These are phyloP conservation scores for Dictyostelium purpureum DNA, from an alignment of 78 protist species.

Conservation along the genomic window DNA sequence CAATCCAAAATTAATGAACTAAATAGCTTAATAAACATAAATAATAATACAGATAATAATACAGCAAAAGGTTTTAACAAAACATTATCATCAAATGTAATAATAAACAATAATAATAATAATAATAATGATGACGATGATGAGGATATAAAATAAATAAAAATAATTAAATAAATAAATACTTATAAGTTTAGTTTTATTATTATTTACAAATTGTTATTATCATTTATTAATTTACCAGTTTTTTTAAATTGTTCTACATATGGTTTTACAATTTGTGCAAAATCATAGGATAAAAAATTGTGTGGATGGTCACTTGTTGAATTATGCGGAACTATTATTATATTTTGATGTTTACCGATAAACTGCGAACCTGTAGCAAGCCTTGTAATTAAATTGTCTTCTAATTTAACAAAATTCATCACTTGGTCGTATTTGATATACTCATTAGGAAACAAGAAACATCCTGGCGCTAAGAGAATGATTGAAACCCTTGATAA, in stretches of 20 bases:
- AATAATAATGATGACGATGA: neutral
- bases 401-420: slow-evolving; percentile 41
- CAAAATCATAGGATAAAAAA: slow-evolving; percentile 9
- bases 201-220: neutral
- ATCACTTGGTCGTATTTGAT: neutral
- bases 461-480: slow-evolving; percentile 37
- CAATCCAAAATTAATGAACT: neutral
- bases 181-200: neutral
- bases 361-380: slow-evolving; percentile 3
- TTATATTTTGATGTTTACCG: neutral
- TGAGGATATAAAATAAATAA: neutral
- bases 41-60: too few species aligned
- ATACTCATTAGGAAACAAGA: neutral
- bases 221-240: slow-evolving; percentile 10
- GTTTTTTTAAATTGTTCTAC: neutral
- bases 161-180: neutral
- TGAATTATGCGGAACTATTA: slow-evolving; percentile 22
- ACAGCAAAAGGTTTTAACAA: too few species aligned
- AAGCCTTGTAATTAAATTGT: neutral
- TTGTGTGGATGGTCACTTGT: slow-evolving; percentile 44
- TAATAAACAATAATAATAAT: too few species aligned
- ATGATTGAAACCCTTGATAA: neutral
- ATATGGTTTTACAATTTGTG: neutral
- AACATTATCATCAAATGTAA: too few species aligned
- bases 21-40: neutral